Evolutionary conservation across 1,284 basidiomycete genomes (phyloP).

Genomic region (Spongiforma sp.): DNA sequence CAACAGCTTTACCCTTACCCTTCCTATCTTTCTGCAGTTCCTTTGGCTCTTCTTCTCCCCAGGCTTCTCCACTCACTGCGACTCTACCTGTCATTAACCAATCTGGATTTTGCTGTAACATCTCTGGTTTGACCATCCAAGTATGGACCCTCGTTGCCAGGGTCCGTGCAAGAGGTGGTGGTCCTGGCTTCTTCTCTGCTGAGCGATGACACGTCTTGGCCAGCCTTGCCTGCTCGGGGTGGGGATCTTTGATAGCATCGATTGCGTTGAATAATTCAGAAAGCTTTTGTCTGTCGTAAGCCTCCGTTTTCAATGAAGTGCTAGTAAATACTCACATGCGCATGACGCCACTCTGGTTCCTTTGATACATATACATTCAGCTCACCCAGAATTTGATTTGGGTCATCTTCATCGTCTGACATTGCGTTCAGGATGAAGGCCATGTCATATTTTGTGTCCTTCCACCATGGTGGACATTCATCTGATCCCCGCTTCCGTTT

Average conservation of each 20-base stretch:
- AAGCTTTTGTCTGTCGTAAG: background rate
- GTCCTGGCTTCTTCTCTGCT: background rate
- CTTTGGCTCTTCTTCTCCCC: background rate
- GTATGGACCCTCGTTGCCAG: background rate
- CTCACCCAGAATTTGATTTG: background rate
- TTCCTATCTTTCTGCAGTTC: background rate
- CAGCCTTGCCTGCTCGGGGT: background rate
- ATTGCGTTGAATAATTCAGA: background rate
- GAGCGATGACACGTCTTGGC: background rate
- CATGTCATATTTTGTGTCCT: background rate
- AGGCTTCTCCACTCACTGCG: background rate
- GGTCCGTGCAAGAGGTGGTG: background rate
- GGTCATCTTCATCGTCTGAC: background rate
- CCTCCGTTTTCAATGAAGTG: background rate
- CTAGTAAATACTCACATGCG: background rate
- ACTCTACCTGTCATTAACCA: background rate
- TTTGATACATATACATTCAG: background rate
- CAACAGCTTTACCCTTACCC: background rate
- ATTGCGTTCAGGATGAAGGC: background rate
- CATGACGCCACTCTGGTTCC: background rate
- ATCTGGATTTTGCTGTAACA: background rate
- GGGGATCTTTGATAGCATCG: background rate
- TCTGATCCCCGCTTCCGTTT: background rate
- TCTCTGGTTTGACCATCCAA: background rate
- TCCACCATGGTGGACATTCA: background rate